These are phyloP conservation scores for Telopea speciosissima DNA, from an alignment of 177 flowering plant species.

Conservation along the genomic window DNA sequence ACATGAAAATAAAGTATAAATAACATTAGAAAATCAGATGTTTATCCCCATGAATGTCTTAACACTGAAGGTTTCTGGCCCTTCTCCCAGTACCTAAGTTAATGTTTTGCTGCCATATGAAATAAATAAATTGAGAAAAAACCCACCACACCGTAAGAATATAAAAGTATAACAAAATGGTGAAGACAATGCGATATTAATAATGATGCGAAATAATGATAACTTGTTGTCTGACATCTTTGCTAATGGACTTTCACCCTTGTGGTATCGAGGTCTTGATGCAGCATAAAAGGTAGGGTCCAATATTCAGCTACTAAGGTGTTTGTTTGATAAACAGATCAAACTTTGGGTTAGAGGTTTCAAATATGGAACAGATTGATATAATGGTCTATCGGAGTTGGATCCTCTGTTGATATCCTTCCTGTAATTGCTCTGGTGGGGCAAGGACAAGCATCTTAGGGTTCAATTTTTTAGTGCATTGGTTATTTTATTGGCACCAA, in stretches of 20 bases:
- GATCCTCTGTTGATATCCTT: no score
- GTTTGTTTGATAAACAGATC: no score
- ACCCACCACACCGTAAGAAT: not conserved
- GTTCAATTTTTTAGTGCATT: no score
- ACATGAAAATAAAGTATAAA: not conserved
- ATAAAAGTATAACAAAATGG: not conserved
- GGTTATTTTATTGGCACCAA: no score
- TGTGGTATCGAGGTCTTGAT: no score
- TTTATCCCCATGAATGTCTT: not conserved
- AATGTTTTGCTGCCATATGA: not conserved
- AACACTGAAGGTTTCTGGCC: not conserved
- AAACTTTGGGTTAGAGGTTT: no score
- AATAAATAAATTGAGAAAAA: not conserved
- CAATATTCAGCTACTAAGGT: no score
- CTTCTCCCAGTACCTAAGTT: not conserved
- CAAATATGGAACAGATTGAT: no score
- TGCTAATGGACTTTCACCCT: not conserved
- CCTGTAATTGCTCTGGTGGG: no score
- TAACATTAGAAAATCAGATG: not conserved
- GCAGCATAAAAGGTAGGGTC: no score
- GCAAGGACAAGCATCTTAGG: no score
- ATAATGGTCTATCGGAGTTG: no score
- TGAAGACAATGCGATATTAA: not conserved
- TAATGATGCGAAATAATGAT: not conserved
- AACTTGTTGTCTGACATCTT: not conserved